Conservation (phyloP, 352 stramenopile genomes). For the Plasmopara muralis region DNA sequence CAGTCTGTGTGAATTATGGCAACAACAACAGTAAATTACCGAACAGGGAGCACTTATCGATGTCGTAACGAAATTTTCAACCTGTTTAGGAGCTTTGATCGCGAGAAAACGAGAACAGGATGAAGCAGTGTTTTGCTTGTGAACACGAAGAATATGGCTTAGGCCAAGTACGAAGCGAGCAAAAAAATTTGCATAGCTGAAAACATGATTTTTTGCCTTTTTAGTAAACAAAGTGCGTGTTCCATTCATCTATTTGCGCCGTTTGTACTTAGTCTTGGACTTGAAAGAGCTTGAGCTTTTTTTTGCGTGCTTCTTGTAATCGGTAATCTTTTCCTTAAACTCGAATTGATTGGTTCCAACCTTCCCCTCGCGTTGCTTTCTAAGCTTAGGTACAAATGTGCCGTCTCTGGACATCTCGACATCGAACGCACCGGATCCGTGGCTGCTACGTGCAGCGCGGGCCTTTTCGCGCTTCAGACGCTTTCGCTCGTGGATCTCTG, state of each 20-base stretch:
- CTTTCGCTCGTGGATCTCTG: slow-evolving; percentile 73
- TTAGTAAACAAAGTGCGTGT: slow-evolving; percentile 3
- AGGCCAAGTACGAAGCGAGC: no score
- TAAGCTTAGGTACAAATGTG: slow-evolving; percentile 24
- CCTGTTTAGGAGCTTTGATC: no score
- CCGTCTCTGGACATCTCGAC: slow-evolving; percentile 52
- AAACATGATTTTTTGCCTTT: no score
- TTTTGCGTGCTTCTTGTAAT: slow-evolving; percentile 87
- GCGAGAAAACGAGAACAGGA: no score
- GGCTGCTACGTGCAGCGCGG: slow-evolving; percentile 45
- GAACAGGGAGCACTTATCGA: no score
- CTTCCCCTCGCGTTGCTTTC: slow-evolving; percentile 33
- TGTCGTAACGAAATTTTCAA: no score
- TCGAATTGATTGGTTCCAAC: slow-evolving; percentile 60
- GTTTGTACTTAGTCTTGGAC: slow-evolving; percentile 86
- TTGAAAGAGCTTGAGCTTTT: slow-evolving; percentile 85
- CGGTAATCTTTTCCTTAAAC: slow-evolving; percentile 90
- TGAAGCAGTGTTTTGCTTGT: no score
- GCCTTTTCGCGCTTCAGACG: slow-evolving; percentile 72
- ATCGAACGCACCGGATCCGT: slow-evolving; percentile 58
- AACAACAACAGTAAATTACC: no score
- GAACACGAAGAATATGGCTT: no score
- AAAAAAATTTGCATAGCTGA: no score
- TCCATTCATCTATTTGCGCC: slow-evolving; percentile 51
- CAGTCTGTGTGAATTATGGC: no score